phyloP scores from a whole-genome alignment of 139 green algal species.

The Mesotaenium endlicherianum region DNA sequence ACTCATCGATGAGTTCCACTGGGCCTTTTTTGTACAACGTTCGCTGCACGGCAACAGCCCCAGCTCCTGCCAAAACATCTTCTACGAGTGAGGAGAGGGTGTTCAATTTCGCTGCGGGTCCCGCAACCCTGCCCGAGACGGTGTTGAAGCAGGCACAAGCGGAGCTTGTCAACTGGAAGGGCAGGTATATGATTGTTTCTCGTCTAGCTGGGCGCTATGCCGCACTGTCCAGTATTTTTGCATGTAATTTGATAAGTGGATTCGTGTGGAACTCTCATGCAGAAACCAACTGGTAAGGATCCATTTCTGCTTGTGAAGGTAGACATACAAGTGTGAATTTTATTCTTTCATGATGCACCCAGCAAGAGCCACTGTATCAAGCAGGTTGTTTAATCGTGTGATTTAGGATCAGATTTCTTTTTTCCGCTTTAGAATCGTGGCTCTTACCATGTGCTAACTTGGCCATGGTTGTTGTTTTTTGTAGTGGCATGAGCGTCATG shows the following conservation, averaged over 20 bases:
- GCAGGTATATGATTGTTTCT: slow-evolving; percentile 33
- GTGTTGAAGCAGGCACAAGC: slow-evolving; percentile 87
- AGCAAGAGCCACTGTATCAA: too few relatives aligned
- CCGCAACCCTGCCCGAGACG: slow-evolving; percentile 82
- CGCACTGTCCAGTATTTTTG: neutral
- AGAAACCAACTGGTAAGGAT: neutral
- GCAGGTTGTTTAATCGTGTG: too few relatives aligned
- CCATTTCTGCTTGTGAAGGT: too few relatives aligned
- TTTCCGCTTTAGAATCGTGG: too few relatives aligned
- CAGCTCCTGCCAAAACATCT: too few relatives aligned
- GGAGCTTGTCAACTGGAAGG: slow-evolving; percentile 92
- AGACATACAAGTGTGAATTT: too few relatives aligned
- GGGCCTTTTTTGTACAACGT: too few relatives aligned
- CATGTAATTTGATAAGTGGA: neutral
- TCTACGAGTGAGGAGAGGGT: slow-evolving; percentile 51
- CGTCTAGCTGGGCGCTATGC: neutral
- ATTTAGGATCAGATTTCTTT: too few relatives aligned
- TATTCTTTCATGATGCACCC: too few relatives aligned
- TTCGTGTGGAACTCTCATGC: neutral
- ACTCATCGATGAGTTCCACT: too few relatives aligned
- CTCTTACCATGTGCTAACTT: too few relatives aligned
- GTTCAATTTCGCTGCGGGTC: slow-evolving; percentile 88
- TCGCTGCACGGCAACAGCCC: too few relatives aligned
- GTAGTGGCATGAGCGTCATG: slow-evolving; percentile 89
- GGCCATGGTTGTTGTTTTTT: neutral